A percentile compares a stretch with the other conserved stretches of the same genome.
These are phyloP conservation scores for Inosperma sp. DNA, from an alignment of 768 basidiomycete genomes.

Conservation along the genomic window DNA sequence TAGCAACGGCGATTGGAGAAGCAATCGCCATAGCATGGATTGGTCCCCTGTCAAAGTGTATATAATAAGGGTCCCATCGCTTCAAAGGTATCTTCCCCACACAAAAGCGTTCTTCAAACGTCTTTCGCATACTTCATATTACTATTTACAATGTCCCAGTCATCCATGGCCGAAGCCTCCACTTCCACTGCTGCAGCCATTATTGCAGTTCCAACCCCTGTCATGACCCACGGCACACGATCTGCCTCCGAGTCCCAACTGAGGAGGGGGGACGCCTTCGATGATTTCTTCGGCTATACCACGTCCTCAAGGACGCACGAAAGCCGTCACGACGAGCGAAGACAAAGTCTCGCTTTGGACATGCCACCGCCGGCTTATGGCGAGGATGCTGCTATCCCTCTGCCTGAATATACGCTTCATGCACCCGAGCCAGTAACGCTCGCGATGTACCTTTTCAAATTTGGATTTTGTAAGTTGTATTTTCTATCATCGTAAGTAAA, in stretches of 20 bases:
- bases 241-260: constrained; percentile 9
- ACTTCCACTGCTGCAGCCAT: constrained; percentile 1
- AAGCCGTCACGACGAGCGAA: constrained; percentile 36
- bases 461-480: constrained; percentile 51
- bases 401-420: constrained; percentile 35
- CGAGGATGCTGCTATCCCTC: constrained; percentile 33
- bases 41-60: not conserved
- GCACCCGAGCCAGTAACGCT: constrained; percentile 50
- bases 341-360: constrained; percentile 26
- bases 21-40: constrained; percentile 1
- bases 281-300: constrained; percentile 37
- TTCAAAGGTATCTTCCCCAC: not conserved
- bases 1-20: constrained; percentile 7
- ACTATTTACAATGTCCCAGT: constrained; percentile 16
- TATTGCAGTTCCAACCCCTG: constrained; percentile 14
- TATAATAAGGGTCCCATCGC: not conserved
- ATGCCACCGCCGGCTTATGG: constrained; percentile 42
- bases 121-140: not conserved
- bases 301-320: constrained; percentile 31
- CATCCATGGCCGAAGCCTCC: constrained; percentile 8
- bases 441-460: constrained; percentile 58
- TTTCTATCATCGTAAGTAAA: not conserved
- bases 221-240: constrained; percentile 19
- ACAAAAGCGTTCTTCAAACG: not conserved
- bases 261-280: constrained; percentile 22